Evolutionary conservation across 2,329 filamentous ascomycete genomes (phyloP).

Genomic region (Xylaria sp.): DNA sequence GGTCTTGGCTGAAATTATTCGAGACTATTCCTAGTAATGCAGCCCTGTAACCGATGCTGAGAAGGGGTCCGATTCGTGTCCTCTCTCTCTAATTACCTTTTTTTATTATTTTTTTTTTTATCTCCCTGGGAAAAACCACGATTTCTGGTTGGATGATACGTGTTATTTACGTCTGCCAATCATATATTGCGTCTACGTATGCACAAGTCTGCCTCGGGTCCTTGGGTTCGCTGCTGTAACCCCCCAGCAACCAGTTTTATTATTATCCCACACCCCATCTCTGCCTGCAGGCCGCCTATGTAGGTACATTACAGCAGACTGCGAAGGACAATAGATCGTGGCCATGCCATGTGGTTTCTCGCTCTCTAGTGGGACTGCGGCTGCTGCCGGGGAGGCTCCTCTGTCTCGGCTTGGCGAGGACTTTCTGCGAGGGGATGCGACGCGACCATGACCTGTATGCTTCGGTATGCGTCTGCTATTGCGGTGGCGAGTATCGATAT

Average conservation of each 20-base stretch:
- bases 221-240: conserved; percentile 18
- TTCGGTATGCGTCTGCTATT: not conserved
- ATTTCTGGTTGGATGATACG: conserved; percentile 30
- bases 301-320: not conserved
- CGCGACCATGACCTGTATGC: conserved; percentile 7
- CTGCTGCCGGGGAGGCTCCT: conserved; percentile 33
- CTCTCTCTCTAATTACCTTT: not conserved
- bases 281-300: conserved; percentile 25
- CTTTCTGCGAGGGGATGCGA: conserved; percentile 22
- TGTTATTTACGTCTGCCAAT: conserved; percentile 35
- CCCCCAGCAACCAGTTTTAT: conserved; percentile 19
- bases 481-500: not conserved
- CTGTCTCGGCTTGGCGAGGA: conserved; percentile 32
- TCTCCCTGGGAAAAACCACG: not conserved
- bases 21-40: conserved; percentile 25
- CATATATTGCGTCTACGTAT: conserved; percentile 28
- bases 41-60: conserved; percentile 4
- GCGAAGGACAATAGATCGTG: conserved; percentile 20
- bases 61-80: conserved; percentile 24
- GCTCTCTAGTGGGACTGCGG: conserved; percentile 33
- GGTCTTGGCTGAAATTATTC: conserved; percentile 27
- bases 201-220: conserved; percentile 26
- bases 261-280: conserved; percentile 20
- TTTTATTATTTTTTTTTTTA: not conserved
- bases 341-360: conserved; percentile 37